Evolutionary conservation across 2,329 filamentous ascomycete species (phyloP).

Genomic region (Monosporascus ibericus): DNA sequence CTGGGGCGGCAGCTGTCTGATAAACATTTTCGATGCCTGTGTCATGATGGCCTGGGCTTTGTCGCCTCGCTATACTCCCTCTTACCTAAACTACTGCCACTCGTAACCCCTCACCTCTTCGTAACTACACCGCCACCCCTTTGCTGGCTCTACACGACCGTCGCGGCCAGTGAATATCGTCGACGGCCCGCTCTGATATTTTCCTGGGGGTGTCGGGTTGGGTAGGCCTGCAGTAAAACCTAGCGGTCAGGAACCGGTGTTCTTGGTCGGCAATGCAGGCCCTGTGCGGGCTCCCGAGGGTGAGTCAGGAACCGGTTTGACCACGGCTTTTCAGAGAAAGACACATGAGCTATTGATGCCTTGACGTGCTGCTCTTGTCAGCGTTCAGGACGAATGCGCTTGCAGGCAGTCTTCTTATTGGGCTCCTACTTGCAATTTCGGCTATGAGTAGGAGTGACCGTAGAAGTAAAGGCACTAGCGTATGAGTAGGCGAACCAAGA

Average conservation of each 20-base stretch:
- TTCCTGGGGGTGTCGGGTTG: conserved; percentile 16
- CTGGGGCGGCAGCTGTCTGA: conserved; percentile 14
- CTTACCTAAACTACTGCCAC: conserved; percentile 4
- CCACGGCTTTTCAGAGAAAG: neutral
- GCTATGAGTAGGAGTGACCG: neutral
- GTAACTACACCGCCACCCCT: conserved; percentile 22
- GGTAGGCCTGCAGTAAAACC: conserved; percentile 24
- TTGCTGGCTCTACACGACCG: conserved; percentile 14
- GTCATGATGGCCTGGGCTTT: conserved; percentile 6
- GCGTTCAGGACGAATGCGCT: neutral
- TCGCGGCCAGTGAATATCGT: conserved; percentile 15
- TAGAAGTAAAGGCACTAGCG: neutral
- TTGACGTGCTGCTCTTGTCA: neutral
- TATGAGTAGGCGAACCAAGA: neutral
- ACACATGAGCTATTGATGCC: neutral
- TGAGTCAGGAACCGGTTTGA: conserved; percentile 22
- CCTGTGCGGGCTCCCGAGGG: conserved; percentile 26
- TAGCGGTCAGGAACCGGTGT: conserved; percentile 24
- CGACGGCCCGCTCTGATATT: conserved; percentile 17
- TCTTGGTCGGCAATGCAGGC: conserved; percentile 24
- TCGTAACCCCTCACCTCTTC: conserved; percentile 7
- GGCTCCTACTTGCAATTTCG: neutral
- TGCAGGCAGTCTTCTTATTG: neutral
- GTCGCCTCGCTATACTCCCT: conserved; percentile 8
- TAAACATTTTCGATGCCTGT: conserved; percentile 17